Evolutionary conservation across 2,329 filamentous ascomycete species (phyloP).

Genomic region (Penicillium sp.): DNA sequence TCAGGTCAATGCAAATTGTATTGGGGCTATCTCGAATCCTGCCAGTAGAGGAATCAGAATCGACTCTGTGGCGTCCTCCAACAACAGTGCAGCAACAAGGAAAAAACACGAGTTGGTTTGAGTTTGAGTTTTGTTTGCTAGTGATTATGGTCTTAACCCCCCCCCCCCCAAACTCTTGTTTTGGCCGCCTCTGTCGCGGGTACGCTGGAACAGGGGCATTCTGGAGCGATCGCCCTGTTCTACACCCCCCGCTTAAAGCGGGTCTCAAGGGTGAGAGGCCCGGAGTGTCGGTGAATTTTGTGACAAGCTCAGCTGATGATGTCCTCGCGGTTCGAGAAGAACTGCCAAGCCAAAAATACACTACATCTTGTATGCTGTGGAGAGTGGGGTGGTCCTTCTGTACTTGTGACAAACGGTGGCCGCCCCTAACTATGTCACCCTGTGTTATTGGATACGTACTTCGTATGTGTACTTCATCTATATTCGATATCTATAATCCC

Average conservation of each 20-base stretch:
- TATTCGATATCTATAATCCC: background rate
- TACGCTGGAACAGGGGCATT: slow-evolving; percentile 9
- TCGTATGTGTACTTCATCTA: background rate
- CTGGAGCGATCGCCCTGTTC: slow-evolving; percentile 21
- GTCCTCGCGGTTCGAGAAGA: slow-evolving; percentile 25
- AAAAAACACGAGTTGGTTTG: background rate
- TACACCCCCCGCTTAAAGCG: slow-evolving; percentile 8
- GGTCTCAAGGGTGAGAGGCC: slow-evolving; percentile 19
- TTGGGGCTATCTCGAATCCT: background rate
- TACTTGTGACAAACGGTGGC: slow-evolving; percentile 5
- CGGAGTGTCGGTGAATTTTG: slow-evolving; percentile 33
- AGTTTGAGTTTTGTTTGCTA: background rate
- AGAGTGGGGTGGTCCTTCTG: background rate
- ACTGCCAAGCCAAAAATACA: slow-evolving; percentile 14
- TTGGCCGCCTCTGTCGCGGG: slow-evolving; percentile 2
- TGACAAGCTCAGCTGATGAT: slow-evolving; percentile 31
- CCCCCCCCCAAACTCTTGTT: background rate
- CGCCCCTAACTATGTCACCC: background rate
- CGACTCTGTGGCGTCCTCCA: background rate
- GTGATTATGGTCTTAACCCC: background rate
- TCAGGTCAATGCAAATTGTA: background rate
- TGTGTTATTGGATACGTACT: background rate
- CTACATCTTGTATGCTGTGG: background rate
- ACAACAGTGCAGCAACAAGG: background rate
- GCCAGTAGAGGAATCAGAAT: background rate